Evolutionary conservation across 345 rosid genomes (phyloP).

Genomic region (Kernera saxatilis): DNA sequence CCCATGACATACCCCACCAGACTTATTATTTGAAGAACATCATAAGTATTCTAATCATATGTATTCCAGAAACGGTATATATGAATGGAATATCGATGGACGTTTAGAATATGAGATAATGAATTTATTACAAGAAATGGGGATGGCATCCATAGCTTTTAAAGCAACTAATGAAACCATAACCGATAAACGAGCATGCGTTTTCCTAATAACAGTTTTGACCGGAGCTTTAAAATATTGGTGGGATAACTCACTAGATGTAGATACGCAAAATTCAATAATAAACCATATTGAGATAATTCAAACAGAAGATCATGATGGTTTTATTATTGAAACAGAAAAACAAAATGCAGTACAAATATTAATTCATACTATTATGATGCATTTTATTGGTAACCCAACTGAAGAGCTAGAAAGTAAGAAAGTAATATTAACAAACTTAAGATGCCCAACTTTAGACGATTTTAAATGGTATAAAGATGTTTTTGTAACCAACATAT

Average conservation of each 20-base stretch:
- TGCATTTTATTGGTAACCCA: neutral
- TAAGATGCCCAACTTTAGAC: neutral
- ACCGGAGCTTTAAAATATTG: no score
- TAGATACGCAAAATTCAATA: neutral
- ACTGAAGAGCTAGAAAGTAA: neutral
- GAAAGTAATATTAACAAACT: neutral
- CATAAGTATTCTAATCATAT: no score
- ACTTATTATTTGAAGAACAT: no score
- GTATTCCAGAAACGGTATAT: neutral
- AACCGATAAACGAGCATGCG: no score
- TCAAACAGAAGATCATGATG: neutral
- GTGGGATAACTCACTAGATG: no score
- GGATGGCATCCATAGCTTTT: neutral
- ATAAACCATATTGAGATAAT: neutral
- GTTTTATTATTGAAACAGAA: neutral
- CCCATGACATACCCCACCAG: no score
- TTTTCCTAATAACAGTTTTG: no score
- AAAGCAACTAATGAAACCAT: neutral
- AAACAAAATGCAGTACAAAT: neutral
- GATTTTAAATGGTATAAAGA: neutral
- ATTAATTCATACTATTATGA: neutral
- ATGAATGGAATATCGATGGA: neutral
- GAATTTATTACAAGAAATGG: neutral
- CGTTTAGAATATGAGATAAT: neutral
- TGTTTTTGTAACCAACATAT: neutral